Conservation (phyloP, 2,329 filamentous ascomycete genomes). For the Neofusicoccum sp. region DNA sequence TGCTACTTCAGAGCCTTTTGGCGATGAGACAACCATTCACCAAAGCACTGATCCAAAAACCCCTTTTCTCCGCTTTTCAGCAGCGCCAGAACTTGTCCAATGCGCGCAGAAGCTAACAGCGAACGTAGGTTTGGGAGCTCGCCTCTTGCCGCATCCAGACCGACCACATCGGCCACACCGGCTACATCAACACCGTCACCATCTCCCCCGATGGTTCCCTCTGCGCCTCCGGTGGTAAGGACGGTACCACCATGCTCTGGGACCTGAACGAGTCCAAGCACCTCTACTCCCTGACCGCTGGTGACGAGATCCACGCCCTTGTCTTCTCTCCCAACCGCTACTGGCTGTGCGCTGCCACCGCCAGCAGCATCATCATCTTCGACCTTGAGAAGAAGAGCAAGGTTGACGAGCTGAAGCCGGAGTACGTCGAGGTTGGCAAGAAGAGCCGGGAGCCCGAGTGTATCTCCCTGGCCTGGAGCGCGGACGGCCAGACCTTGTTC, state of each 20-base stretch:
- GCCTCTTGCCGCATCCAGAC: constrained; percentile 99
- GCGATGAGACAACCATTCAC: constrained; percentile 98
- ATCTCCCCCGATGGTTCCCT: constrained; percentile 99
- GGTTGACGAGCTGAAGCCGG: constrained; percentile 99
- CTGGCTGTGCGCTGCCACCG: constrained; percentile 99
- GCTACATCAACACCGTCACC: constrained; percentile 99
- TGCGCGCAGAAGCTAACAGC: constrained; percentile 28
- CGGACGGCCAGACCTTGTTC: constrained; percentile 98
- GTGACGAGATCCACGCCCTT: constrained; percentile 99
- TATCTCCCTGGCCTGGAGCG: constrained; percentile 94
- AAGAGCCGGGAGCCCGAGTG: constrained; percentile 99
- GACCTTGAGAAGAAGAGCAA: constrained; percentile 99
- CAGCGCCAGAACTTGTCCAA: not conserved
- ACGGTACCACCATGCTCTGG: constrained; percentile 99
- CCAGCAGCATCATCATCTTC: constrained; percentile 99
- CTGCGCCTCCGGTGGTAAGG: constrained; percentile 98
- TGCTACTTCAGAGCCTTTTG: constrained; percentile 99
- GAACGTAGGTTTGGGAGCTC: constrained; percentile 90
- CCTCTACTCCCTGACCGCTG: constrained; percentile 98
- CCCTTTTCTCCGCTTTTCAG: constrained; percentile 18
- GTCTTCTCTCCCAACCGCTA: constrained; percentile 99
- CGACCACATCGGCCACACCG: constrained; percentile 99
- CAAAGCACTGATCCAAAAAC: constrained; percentile 69
- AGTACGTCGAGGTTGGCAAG: constrained; percentile 94
- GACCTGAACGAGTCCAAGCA: constrained; percentile 99